Evolutionary conservation across 305 asterid genomes (phyloP), one percentile per base, ranked within the genome.

Genomic region (Solanum hybrid): DNA sequence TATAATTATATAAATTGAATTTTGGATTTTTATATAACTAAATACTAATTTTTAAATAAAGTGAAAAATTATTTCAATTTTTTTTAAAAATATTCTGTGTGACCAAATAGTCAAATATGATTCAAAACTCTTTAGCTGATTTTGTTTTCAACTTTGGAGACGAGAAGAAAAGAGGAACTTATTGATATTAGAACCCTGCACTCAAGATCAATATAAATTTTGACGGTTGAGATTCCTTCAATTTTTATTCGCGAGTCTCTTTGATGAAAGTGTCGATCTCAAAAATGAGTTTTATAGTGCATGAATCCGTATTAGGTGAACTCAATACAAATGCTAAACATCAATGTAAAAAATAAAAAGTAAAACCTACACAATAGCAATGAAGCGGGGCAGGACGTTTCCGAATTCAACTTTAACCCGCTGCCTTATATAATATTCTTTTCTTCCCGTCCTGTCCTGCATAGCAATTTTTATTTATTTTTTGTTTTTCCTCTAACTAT

Each of bases 231-330:
- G 11, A 57, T 18, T 18, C 4, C 10, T 18, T 16, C 2, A 40
- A 57, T 6, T 51, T 16, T 6, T 57, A 57, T 1, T 18, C 0
- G 0, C 0, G 2, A 57, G 24, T 3, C 4, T 18, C 10, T 57
- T 0, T 18, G 5, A 0, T 57, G 2, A 57, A 0, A 18, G 4
- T 0, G 2, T 57, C 1, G 5, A 57, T 57, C 4, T 57, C 11
- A 20, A 0, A 61, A 61, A 20, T 61, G 5, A 61, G 1, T 20
- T 1, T 18, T 20, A 7, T 20, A 61, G 8, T 20, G 1, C 11
- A 20, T 7, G 1, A 3, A 64, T 5, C 1, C 0, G 2, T 69
- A 24, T 69, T 69, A 69, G 3, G 6, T 69, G 2, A 24, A 69
- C 13, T 69, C 1, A 10, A 69, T 24, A 10, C 6, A 22, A 24